Evolutionary conservation across 1,284 basidiomycete genomes (phyloP).

Genomic region (Amylostereum areolatum): DNA sequence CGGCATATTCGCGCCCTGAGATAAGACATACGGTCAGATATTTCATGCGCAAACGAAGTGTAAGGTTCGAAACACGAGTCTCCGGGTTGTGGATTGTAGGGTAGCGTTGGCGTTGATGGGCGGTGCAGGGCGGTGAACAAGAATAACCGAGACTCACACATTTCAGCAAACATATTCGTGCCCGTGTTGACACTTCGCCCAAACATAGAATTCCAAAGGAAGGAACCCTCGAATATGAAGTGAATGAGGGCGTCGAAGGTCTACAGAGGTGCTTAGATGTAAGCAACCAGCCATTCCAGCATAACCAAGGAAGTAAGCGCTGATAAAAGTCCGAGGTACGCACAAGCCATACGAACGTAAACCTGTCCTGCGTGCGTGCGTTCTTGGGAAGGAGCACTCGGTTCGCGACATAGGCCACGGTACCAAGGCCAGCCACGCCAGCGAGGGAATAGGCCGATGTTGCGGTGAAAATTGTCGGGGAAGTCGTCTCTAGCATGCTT

Average conservation of each 20-base stretch:
- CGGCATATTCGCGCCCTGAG: constrained; percentile 61
- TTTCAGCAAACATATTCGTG: constrained; percentile 61
- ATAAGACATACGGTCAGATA: not conserved
- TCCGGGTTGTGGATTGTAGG: no score
- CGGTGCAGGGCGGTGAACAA: not conserved
- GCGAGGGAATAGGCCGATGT: constrained; percentile 62
- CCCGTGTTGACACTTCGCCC: constrained; percentile 69
- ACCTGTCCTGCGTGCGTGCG: constrained; percentile 54
- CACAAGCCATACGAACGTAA: constrained; percentile 72
- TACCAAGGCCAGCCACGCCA: constrained; percentile 45
- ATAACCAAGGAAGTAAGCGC: not conserved
- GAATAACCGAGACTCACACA: constrained; percentile 48
- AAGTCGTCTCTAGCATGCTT: not conserved
- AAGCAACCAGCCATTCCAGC: not conserved
- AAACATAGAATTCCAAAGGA: constrained; percentile 69
- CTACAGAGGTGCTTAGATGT: constrained; percentile 25
- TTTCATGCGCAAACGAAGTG: not conserved
- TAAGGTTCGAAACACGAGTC: no score
- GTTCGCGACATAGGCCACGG: constrained; percentile 45
- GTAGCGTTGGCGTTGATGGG: no score
- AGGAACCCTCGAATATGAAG: constrained; percentile 73
- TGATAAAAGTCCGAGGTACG: constrained; percentile 16
- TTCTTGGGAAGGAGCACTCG: constrained; percentile 54
- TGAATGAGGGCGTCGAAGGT: constrained; percentile 77
- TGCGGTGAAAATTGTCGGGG: constrained; percentile 47